These are phyloP conservation scores for Eucalyptus melliodora DNA, from an alignment of 345 rosid genomes.

Conservation along the genomic window DNA sequence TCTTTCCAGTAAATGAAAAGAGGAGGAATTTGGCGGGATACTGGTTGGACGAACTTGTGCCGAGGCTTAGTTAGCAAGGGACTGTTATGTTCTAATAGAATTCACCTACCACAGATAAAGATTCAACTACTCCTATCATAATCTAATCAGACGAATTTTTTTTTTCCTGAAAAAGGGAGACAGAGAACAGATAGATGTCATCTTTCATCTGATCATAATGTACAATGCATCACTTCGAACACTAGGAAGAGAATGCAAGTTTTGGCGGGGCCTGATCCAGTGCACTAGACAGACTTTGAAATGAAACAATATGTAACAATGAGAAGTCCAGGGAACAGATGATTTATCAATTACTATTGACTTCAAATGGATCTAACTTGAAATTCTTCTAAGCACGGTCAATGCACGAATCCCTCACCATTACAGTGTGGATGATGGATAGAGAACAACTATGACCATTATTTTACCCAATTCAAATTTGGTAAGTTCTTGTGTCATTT, in stretches of 20 bases:
- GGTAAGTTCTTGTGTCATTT: neutral
- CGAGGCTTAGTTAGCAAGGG: neutral
- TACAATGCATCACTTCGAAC: neutral
- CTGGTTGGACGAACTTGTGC: neutral
- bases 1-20: neutral
- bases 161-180: neutral
- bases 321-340: neutral
- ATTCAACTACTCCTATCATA: neutral
- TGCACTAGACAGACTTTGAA: neutral
- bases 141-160: neutral
- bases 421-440: neutral
- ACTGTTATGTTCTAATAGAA: neutral
- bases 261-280: neutral
- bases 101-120: neutral
- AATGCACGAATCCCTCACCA: neutral
- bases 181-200: neutral
- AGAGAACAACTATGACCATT: neutral
- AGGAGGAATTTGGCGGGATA: neutral
- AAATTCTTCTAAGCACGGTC: neutral
- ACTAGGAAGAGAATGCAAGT: neutral
- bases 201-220: neutral
- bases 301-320: neutral
- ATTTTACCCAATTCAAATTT: neutral
- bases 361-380: neutral
- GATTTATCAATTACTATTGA: neutral